Conservation (phyloP, 2,329 filamentous ascomycete genomes). For the Pseudogymnoascus sp. region DNA sequence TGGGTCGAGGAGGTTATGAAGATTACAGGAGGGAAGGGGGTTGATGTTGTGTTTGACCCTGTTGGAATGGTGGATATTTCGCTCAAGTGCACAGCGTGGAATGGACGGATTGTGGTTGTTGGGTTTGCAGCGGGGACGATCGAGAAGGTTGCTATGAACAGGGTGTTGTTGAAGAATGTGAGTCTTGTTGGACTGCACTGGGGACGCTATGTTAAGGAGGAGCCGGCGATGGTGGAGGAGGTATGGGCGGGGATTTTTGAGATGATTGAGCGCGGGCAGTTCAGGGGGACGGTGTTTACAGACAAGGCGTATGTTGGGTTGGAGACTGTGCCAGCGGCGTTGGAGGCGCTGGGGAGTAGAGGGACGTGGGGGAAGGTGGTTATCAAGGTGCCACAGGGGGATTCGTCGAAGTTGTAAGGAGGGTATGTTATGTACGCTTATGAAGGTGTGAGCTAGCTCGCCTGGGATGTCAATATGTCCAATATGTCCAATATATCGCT, state of each 20-base stretch:
- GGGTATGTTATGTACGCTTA: background rate
- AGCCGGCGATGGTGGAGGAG: constrained; percentile 60
- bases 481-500: background rate
- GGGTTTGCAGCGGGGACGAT: constrained; percentile 83
- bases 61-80: constrained; percentile 83
- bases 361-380: constrained; percentile 97
- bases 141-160: constrained; percentile 88
- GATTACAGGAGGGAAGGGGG: constrained; percentile 61
- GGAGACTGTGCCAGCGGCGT: constrained; percentile 68
- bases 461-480: background rate
- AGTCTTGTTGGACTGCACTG: constrained; percentile 84
- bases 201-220: constrained; percentile 73
- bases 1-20: constrained; percentile 68
- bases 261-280: constrained; percentile 70
- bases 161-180: constrained; percentile 90
- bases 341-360: constrained; percentile 70
- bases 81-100: constrained; percentile 91
- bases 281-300: constrained; percentile 74
- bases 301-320: constrained; percentile 79
- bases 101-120: constrained; percentile 78
- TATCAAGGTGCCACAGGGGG: constrained; percentile 70
- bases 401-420: constrained; percentile 48
- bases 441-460: background rate
- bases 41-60: constrained; percentile 93
- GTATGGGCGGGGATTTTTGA: constrained; percentile 82